Conservation (phyloP, 2,329 filamentous ascomycete species). For the Cladosporium phlei region DNA sequence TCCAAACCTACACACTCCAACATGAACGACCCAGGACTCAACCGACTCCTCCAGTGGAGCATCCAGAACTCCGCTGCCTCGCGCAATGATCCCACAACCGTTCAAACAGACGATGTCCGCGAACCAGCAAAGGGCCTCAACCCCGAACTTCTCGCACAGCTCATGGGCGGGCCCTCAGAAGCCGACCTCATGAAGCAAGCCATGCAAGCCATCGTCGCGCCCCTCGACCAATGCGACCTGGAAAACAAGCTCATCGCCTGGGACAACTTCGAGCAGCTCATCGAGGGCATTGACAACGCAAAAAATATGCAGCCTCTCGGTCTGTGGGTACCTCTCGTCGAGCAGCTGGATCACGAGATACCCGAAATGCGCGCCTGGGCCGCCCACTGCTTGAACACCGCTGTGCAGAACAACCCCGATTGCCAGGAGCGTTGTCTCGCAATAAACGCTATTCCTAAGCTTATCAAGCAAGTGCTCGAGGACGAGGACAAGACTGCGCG, state of each 20-base stretch:
- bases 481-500: constrained; percentile 61
- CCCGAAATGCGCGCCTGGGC: constrained; percentile 74
- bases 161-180: constrained; percentile 81
- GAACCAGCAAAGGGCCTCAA: constrained; percentile 49
- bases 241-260: constrained; percentile 79
- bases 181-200: constrained; percentile 85
- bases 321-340: constrained; percentile 77
- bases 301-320: constrained; percentile 80
- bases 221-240: constrained; percentile 53
- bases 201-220: constrained; percentile 68
- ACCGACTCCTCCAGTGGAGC: constrained; percentile 75
- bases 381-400: constrained; percentile 90
- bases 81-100: constrained; percentile 29
- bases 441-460: constrained; percentile 62
- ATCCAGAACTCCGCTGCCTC: constrained; percentile 55
- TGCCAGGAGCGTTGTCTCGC: constrained; percentile 68
- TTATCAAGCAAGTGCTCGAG: constrained; percentile 61
- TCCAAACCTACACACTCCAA: constrained; percentile 20
- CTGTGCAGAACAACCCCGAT: constrained; percentile 90
- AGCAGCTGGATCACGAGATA: constrained; percentile 63
- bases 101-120: constrained; percentile 20
- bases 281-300: constrained; percentile 91
- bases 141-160: constrained; percentile 64
- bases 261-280: constrained; percentile 90
- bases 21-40: constrained; percentile 41